Conservation (phyloP, 192 early-diverging fungal genomes). For the Lunasporangiospora selenospora region DNA sequence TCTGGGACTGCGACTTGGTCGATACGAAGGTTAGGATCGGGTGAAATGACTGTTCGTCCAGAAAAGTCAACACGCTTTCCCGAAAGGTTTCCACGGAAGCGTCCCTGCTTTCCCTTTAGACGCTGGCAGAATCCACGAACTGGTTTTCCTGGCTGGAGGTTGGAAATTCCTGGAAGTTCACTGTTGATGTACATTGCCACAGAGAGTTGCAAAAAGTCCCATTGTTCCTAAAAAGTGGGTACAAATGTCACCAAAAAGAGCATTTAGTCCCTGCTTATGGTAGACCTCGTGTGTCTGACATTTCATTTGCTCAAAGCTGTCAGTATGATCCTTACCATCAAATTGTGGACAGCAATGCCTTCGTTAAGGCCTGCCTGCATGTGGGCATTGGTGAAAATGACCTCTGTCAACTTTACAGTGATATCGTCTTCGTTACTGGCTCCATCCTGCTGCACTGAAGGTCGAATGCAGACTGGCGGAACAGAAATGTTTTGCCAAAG, state of each 20-base stretch:
- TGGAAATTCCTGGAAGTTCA: constrained; percentile 91
- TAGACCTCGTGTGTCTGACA: not conserved
- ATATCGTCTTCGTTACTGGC: constrained; percentile 97
- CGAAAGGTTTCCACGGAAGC: constrained; percentile 98
- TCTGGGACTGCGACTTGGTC: constrained; percentile 94
- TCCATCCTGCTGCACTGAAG: constrained; percentile 93
- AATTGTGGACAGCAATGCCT: constrained; percentile 68
- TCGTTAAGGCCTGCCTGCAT: constrained; percentile 69
- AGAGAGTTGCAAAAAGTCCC: constrained; percentile 94
- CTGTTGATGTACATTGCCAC: constrained; percentile 98
- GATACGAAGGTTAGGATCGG: constrained; percentile 98
- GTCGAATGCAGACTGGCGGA: constrained; percentile 95
- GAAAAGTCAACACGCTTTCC: constrained; percentile 99
- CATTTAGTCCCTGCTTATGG: not conserved
- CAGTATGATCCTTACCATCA: constrained; percentile 58
- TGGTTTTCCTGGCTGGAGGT: constrained; percentile 65
- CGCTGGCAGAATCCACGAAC: constrained; percentile 93
- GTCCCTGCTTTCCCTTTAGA: constrained; percentile 98
- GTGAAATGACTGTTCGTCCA: constrained; percentile 98
- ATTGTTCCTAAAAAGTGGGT: constrained; percentile 75
- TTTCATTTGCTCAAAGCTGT: not conserved
- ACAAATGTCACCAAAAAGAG: not conserved
- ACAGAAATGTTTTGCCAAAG: constrained; percentile 96
- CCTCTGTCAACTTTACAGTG: constrained; percentile 94
- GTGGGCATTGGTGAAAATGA: constrained; percentile 87